Percentiles rank a stretch among this genome's conserved stretches.
phyloP scores from a whole-genome alignment of 768 basidiomycete genomes.

The Phylloporus sp. region DNA sequence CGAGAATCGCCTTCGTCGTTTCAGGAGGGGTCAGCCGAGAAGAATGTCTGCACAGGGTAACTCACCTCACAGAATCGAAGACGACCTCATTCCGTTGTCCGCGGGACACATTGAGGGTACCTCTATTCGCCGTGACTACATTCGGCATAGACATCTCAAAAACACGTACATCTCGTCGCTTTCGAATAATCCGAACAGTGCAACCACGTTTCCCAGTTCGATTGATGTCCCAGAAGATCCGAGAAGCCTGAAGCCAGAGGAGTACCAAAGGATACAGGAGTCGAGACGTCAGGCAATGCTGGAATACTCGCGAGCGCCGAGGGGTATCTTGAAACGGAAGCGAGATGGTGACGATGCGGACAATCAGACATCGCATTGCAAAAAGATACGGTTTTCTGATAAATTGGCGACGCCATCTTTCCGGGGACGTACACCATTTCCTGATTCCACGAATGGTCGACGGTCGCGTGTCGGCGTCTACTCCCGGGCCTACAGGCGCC shows the following conservation, averaged over 20 bases:
- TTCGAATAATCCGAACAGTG: constrained; percentile 9
- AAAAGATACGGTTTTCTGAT: constrained; percentile 23
- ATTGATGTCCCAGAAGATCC: constrained; percentile 17
- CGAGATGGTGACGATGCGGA: constrained; percentile 18
- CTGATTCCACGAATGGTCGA: constrained; percentile 10
- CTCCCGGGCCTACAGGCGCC: constrained; percentile 15
- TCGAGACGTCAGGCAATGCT: constrained; percentile 26
- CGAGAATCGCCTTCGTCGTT: constrained; percentile 11
- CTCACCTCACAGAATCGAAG: constrained; percentile 14
- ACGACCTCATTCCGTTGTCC: constrained; percentile 18
- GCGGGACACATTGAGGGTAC: constrained; percentile 23
- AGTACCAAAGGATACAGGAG: constrained; percentile 23
- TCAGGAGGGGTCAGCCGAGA: constrained; percentile 8
- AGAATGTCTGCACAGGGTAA: neutral
- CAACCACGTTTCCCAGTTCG: constrained; percentile 12
- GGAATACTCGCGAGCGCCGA: constrained; percentile 20
- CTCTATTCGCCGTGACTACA: constrained; percentile 23
- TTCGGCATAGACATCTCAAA: constrained; percentile 26
- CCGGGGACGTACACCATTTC: constrained; percentile 13
- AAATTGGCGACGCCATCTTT: constrained; percentile 1
- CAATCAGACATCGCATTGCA: constrained; percentile 8
- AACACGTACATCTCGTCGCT: constrained; percentile 27
- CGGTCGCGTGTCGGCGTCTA: constrained; percentile 13
- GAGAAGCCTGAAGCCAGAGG: constrained; percentile 18
- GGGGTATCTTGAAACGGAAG: constrained; percentile 27